phyloP scores from a whole-genome alignment of 805 yeast species.

The Wickerhamiella vanderwaltii region DNA sequence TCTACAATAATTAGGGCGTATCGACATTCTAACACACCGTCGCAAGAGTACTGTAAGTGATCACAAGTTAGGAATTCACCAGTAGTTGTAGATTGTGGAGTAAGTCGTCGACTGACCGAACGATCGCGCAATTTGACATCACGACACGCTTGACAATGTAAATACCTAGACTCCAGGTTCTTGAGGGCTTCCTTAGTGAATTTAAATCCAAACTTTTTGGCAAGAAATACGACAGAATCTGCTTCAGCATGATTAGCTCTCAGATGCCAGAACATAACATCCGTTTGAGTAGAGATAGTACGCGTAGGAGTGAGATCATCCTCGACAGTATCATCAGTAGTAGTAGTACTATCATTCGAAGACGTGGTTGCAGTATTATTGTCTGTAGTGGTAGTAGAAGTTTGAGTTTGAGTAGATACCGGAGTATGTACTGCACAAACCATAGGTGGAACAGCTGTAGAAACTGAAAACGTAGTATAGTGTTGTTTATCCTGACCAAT shows the following conservation, averaged over 20 bases:
- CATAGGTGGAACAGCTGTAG: too few relatives aligned
- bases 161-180: background rate
- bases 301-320: too few relatives aligned
- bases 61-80: background rate
- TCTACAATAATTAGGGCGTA: constrained; percentile 1
- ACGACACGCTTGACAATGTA: background rate
- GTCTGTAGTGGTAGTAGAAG: too few relatives aligned
- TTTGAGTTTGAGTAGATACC: too few relatives aligned
- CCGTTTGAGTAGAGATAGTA: background rate
- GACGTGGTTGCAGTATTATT: too few relatives aligned
- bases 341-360: too few relatives aligned
- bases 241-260: background rate
- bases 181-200: background rate
- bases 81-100: background rate
- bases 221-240: background rate
- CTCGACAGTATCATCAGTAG: too few relatives aligned
- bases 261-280: background rate
- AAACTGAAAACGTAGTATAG: too few relatives aligned
- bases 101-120: background rate
- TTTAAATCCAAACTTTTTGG: background rate
- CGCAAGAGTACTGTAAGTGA: background rate
- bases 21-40: background rate
- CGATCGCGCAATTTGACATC: background rate
- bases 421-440: too few relatives aligned
- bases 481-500: too few relatives aligned